Evolutionary conservation across 1,284 basidiomycete genomes (phyloP), one percentile per base, ranked within the genome.

Genomic region (Sanghuangporus weigelae): DNA sequence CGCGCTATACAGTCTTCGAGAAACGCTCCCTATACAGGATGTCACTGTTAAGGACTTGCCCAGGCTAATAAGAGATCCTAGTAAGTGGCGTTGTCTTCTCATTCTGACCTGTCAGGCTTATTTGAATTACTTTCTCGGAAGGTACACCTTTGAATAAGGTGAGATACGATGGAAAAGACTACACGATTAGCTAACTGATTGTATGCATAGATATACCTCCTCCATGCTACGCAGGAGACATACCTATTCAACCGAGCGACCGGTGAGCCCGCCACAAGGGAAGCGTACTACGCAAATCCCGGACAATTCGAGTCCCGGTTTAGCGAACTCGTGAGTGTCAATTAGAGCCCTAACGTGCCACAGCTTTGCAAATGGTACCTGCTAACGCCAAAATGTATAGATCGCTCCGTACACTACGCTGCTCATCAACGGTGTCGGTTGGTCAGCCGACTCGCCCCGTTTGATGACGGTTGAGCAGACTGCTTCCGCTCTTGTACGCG

Each of bases 341-440:
- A n/a, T 14, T 40, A 26, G 16, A 54, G 36, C 7, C 16, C 39
- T 48, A 16, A 14, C 11, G n/a, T 55, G 3, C 42, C 39, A 14
- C 31, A 6, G 51, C 46, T 26, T 4, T 59, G n/a, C 46, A 31
- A 23, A 16, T 39, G 39, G 44, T 61, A 11, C 44, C 44, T 3
- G 19, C 26, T 14, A 23, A 12, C 35, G 42, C 7, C 46, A 50
- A 57, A 51, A 7, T 7, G 11, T 11, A 14, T 63, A 92, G 90
- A 80, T 95, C 46, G 92, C 92, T 0, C 94, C 92, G 0, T 93
- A 92, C 73, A 77, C 93, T 2, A 93, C 91, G 0, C 81, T 93
- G 4, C 81, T 96, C 63, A 79, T 96, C 57, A 93, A 96, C 68
- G 94, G 93, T 7, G 84, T 88, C 0, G 93, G 93, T 36, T 96